A percentile compares a stretch with the other conserved stretches of the same genome.
Conservation (phyloP, 2,329 filamentous ascomycete species). For the Aspergillus bombycis region DNA sequence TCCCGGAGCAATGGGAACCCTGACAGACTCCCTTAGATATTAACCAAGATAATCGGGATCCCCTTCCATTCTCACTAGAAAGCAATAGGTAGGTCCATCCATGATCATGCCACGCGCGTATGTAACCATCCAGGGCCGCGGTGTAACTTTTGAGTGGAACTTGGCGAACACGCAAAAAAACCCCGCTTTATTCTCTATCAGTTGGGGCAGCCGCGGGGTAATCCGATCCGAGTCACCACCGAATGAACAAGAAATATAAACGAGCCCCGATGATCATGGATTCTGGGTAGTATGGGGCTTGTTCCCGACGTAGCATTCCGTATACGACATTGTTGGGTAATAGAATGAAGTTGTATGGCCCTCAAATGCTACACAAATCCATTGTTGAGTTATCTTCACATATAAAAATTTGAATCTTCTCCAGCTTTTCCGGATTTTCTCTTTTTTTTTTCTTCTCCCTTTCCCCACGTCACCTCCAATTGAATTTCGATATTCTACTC, state of each 20-base stretch:
- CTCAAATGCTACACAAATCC: not conserved
- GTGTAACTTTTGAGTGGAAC: not conserved
- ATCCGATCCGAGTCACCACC: not conserved
- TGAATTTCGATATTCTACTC: not conserved
- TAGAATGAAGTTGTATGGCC: not conserved
- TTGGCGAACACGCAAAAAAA: not conserved
- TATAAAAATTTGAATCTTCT: not conserved
- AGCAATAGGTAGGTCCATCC: not conserved
- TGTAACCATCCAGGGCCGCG: conserved; percentile 9
- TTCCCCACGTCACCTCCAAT: not conserved
- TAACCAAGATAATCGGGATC: not conserved
- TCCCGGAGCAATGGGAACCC: not conserved
- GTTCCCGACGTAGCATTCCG: conserved; percentile 14
- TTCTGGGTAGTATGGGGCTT: conserved; percentile 7
- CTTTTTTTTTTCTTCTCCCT: no score
- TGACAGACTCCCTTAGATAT: not conserved
- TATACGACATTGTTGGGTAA: conserved; percentile 18
- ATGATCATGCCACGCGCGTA: not conserved
- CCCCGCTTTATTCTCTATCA: conserved; percentile 11
- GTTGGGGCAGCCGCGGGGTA: conserved; percentile 10
- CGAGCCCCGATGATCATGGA: not conserved
- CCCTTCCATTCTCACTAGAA: not conserved
- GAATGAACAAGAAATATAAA: not conserved
- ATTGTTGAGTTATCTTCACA: not conserved
- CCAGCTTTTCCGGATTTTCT: not conserved